Evolutionary conservation across 1,284 basidiomycete species (phyloP), one percentile per base, ranked within the genome.

Genomic region (Coriolopsis trogii): DNA sequence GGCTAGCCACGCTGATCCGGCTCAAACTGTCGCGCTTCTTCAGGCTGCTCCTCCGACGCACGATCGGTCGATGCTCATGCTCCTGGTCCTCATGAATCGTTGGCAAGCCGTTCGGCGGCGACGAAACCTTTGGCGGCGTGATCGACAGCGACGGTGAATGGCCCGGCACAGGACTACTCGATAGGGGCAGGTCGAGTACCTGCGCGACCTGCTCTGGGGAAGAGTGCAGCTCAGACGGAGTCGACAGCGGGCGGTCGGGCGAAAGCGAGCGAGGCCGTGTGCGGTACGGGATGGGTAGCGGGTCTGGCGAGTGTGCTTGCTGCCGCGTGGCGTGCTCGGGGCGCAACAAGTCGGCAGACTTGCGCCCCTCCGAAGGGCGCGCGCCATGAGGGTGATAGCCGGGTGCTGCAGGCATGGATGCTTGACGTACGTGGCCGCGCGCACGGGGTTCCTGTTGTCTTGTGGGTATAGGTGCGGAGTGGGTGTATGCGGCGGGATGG

Each of bases 1-100:
- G 71, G 55, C 84, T 81, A 30, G 73, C 76, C 42, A 77, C 70
- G 56, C 81, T 85, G 46, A 77, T 63, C 37, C 75, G 69, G 58
- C 70, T 73, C 40, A 72, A 70, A 54, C 70, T 74, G 51, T 69
- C 72, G 26, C 52, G 67, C 44, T 81, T 78, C 68, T 81, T 86
- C 55, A 87, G 75, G 58, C 81, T 85, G 61, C 86, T 87, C 48
- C 83, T 72, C 54, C 79, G 71, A 48, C 78, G 80, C 29, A 74
- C 69, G 12, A 81, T 59, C 31, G 63, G 67, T 15, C 67, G 65
- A 37, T 67, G 65, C 23, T 51, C 49, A 7, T 49, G 49, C 25
- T 55, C 51, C 41, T 51, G 56, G 42, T 59, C 61, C 23, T 63
- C 67, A 30, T 63, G 65, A 34, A 71, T 69, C 20, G 63, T 63